Conservation (phyloP, 2,329 filamentous ascomycete genomes). For the Colletotrichum nymphaeae region DNA sequence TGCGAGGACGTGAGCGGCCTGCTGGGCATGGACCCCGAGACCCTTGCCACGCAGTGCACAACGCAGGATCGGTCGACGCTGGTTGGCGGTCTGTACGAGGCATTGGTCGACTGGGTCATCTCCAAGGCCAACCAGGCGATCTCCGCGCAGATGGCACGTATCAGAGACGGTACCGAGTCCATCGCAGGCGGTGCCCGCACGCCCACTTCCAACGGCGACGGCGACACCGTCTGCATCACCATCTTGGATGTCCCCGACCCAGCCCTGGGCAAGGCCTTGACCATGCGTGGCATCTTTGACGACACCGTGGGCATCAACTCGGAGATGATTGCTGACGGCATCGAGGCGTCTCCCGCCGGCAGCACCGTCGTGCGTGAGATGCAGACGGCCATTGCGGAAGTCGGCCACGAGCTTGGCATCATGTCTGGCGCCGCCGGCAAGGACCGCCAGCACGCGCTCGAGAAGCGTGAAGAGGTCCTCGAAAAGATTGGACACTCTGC, state of each 20-base stretch:
- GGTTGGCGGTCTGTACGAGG: conserved; percentile 90
- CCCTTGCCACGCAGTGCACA: conserved; percentile 81
- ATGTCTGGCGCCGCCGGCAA: conserved; percentile 73
- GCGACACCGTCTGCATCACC: conserved; percentile 89
- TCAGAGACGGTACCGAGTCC: conserved; percentile 74
- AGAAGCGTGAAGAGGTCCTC: conserved; percentile 84
- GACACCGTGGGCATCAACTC: conserved; percentile 92
- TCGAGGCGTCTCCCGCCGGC: conserved; percentile 79
- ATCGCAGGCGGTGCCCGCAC: conserved; percentile 72
- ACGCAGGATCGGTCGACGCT: conserved; percentile 87
- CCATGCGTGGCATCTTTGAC: conserved; percentile 91
- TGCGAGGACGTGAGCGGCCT: conserved; percentile 92
- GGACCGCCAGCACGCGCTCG: conserved; percentile 81
- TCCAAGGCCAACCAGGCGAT: conserved; percentile 89
- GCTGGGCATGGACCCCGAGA: conserved; percentile 86
- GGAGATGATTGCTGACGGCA: conserved; percentile 96
- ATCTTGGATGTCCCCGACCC: conserved; percentile 87
- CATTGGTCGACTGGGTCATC: conserved; percentile 95
- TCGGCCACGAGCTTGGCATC: conserved; percentile 83
- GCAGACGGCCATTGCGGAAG: conserved; percentile 81
- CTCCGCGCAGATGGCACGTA: conserved; percentile 75
- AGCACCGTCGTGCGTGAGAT: conserved; percentile 89
- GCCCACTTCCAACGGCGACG: conserved; percentile 76
- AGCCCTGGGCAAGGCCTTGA: conserved; percentile 85
- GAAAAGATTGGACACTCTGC: conserved; percentile 88